Percentiles rank a stretch among this genome's conserved stretches.
These are phyloP conservation scores for Phytophthora vignae DNA, from an alignment of 352 stramenopile species.

Conservation along the genomic window DNA sequence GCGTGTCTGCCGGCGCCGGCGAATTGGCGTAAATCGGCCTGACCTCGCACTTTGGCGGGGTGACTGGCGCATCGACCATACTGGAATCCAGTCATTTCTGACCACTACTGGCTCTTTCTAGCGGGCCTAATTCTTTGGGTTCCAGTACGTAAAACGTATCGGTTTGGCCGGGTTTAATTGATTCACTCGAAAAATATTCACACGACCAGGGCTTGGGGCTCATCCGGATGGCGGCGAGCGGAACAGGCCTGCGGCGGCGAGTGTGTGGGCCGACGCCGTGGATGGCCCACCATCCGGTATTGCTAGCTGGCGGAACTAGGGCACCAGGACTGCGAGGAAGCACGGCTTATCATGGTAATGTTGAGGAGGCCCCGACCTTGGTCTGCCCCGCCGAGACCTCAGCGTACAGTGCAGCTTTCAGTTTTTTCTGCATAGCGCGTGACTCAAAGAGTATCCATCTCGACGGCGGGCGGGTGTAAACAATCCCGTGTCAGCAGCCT, in stretches of 20 bases:
- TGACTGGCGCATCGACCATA: slow-evolving; percentile 1
- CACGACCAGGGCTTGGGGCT: slow-evolving; percentile 7
- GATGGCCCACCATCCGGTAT: slow-evolving; percentile 17
- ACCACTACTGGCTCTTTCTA: slow-evolving; percentile 30
- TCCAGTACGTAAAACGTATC: slow-evolving; percentile 16
- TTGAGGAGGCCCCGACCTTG: too few species aligned
- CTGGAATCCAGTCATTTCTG: slow-evolving; percentile 15
- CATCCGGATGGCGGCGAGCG: slow-evolving; percentile 15
- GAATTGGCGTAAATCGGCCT: slow-evolving; percentile 14
- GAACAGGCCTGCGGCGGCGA: slow-evolving; percentile 11
- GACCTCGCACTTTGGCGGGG: not conserved
- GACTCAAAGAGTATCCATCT: not conserved
- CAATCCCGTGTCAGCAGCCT: not conserved
- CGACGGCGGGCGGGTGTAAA: not conserved
- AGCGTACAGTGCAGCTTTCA: not conserved
- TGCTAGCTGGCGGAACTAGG: slow-evolving; percentile 17
- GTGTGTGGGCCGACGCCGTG: slow-evolving; percentile 1
- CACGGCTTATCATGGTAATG: too few species aligned
- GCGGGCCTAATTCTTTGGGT: slow-evolving; percentile 24
- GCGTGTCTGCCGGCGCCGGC: slow-evolving; percentile 7
- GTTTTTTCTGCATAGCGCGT: slow-evolving; percentile 1
- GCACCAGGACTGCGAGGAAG: slow-evolving; percentile 5
- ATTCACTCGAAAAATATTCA: slow-evolving; percentile 6
- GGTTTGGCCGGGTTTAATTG: not conserved
- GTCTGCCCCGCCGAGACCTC: not conserved